Evolutionary conservation across 257 asterid species (phyloP), one percentile per base, ranked within the genome.

Genomic region (Nemophila menziesii): DNA sequence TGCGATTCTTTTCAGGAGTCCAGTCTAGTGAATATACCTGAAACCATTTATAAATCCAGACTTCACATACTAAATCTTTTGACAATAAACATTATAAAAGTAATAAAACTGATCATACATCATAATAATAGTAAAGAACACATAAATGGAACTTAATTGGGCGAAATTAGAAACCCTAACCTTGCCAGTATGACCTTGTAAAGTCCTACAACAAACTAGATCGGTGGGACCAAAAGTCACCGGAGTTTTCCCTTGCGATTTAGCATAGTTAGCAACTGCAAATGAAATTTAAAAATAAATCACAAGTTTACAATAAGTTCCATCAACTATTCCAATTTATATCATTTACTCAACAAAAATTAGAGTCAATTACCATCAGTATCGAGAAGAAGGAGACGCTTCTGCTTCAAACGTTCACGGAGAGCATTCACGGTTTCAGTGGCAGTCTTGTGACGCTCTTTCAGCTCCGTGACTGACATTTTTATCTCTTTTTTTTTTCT

Each of bases 181-280:
- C 98, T 79, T 90, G 44, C 98, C 96, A 14, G 94, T 74, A 62
- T 90, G 98, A 26, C 96, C 98, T 63, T 84, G 98, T 60, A 90
- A 63, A 51, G 86, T 90, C 76, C 98, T 69, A 64, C 93, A 81
- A 62, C 94, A 90, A 52, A 90, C 94, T 61, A 90, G 93, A 79
- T 90, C 98, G 62, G 96, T 90, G 6, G 85, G 93, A 44, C 94
- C 96, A 55, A 84, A 81, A 53, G 68, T 73, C 54, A 90, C 82
- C 44, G 93, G 73, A 63, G 77, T 61, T 53, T 78, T 80, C 49
- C 95, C 96, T 71, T 78, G 94, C 49, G 92, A 68, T 51, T 74
- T 74, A 34, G 96, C 84, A 61, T 79, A 79, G 17, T 68, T 86
- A 16, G 93, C 80, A 51, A 90, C 98, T 90, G 85, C 40, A 55